Conservation (phyloP, 495 filamentous ascomycete genomes). For the Achaetomiella virescens region DNA sequence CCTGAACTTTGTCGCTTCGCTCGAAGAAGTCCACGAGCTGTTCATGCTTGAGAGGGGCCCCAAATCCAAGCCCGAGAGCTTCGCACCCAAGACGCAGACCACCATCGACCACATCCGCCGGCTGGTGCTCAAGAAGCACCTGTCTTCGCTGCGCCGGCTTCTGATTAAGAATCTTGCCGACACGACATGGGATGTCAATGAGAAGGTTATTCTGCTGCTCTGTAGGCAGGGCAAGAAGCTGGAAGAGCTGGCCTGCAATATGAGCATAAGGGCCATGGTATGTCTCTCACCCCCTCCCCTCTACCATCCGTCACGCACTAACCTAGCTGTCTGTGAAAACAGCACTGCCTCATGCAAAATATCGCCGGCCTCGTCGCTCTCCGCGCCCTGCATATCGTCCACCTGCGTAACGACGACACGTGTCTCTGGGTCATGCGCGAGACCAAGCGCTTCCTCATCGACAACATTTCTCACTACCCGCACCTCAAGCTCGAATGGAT, state of each 20-base stretch:
- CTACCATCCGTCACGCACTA: neutral
- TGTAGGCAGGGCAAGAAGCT: slow-evolving; percentile 41
- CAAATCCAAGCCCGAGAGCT: slow-evolving; percentile 45
- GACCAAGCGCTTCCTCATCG: slow-evolving; percentile 46
- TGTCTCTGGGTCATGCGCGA: slow-evolving; percentile 44
- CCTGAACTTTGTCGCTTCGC: slow-evolving; percentile 42
- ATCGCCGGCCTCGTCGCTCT: slow-evolving; percentile 41
- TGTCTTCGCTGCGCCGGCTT: slow-evolving; percentile 33
- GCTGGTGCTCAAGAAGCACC: slow-evolving; percentile 44
- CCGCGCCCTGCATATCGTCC: slow-evolving; percentile 48
- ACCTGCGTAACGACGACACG: slow-evolving; percentile 45
- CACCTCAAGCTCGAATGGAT: slow-evolving; percentile 49
- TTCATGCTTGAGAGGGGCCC: slow-evolving; percentile 50
- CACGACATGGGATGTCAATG: slow-evolving; percentile 49
- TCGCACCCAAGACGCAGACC: slow-evolving; percentile 39
- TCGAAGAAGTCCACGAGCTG: slow-evolving; percentile 48
- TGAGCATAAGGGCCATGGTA: slow-evolving; percentile 47
- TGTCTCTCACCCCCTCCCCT: slow-evolving; percentile 15
- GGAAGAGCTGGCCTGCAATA: slow-evolving; percentile 48
- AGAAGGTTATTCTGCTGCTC: slow-evolving; percentile 43
- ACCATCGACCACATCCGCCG: slow-evolving; percentile 49
- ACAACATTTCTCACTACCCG: slow-evolving; percentile 47
- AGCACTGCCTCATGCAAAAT: slow-evolving; percentile 51
- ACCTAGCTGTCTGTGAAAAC: neutral
- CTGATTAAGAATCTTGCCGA: slow-evolving; percentile 48